Percentiles rank a stretch among this genome's conserved stretches.
These are phyloP conservation scores for Otatea glauca DNA, from an alignment of 176 grass and related monocot species.

Conservation along the genomic window DNA sequence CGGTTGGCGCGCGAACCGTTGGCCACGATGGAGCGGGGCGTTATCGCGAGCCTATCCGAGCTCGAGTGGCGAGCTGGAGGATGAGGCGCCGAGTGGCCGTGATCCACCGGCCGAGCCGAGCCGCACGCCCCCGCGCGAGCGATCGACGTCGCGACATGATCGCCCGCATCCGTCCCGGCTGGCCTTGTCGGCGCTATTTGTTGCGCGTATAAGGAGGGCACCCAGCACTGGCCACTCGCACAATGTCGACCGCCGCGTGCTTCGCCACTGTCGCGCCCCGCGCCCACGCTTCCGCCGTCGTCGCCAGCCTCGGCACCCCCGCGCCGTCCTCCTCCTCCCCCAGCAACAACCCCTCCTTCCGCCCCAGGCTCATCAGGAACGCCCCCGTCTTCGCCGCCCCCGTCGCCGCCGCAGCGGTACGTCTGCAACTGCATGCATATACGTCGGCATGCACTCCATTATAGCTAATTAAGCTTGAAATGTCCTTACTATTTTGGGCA, in stretches of 20 bases:
- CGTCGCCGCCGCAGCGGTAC: slow-evolving; percentile 47
- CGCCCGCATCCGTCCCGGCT: not conserved
- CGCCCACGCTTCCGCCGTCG: slow-evolving; percentile 38
- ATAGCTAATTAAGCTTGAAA: not conserved
- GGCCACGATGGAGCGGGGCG: slow-evolving; percentile 40
- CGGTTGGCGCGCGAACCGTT: not conserved
- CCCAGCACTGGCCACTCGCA: not conserved
- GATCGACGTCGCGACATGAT: not conserved
- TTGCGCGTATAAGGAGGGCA: slow-evolving; percentile 32
- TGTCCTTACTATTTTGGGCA: not conserved
- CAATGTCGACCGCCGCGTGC: slow-evolving; percentile 75
- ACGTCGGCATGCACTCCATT: not conserved
- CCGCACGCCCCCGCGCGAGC: slow-evolving; percentile 23
- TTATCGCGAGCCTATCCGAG: slow-evolving; percentile 54
- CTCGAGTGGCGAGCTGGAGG: slow-evolving; percentile 32
- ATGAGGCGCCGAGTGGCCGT: slow-evolving; percentile 49
- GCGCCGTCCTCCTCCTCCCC: slow-evolving; percentile 21
- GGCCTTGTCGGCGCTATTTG: slow-evolving; percentile 35
- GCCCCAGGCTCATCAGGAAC: slow-evolving; percentile 64
- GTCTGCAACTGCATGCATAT: slow-evolving; percentile 27
- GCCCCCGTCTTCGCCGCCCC: slow-evolving; percentile 63
- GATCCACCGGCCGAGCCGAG: slow-evolving; percentile 39
- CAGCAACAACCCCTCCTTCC: slow-evolving; percentile 28
- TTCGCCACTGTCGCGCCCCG: slow-evolving; percentile 35
- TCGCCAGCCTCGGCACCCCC: slow-evolving; percentile 45